Conservation (phyloP, 1,284 basidiomycete species). For the Naganishia cerealis region DNA sequence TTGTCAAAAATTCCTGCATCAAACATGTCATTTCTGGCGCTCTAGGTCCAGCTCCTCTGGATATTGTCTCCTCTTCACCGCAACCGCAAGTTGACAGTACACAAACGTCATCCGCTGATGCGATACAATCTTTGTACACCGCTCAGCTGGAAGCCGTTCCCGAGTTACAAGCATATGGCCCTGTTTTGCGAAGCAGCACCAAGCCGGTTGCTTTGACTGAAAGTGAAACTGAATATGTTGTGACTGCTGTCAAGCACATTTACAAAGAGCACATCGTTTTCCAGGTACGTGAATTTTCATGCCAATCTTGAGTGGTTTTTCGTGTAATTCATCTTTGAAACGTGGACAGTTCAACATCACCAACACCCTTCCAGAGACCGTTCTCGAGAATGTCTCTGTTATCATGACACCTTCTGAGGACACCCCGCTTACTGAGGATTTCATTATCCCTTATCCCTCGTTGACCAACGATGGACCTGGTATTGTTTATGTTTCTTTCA, state of each 20-base stretch:
- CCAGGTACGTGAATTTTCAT: constrained; percentile 63
- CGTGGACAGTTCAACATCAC: constrained; percentile 83
- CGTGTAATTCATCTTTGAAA: not conserved
- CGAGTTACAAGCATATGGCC: constrained; percentile 81
- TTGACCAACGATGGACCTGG: constrained; percentile 73
- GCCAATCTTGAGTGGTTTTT: constrained; percentile 26
- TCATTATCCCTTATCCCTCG: constrained; percentile 81
- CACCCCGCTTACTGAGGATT: constrained; percentile 81
- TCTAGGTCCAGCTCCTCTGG: constrained; percentile 75
- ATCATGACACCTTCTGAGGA: constrained; percentile 80
- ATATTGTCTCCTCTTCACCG: constrained; percentile 64
- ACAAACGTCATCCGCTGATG: constrained; percentile 70
- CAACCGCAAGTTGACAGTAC: constrained; percentile 63
- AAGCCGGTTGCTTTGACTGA: constrained; percentile 87
- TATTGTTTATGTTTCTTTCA: constrained; percentile 90
- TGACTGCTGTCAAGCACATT: constrained; percentile 92
- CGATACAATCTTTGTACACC: constrained; percentile 80
- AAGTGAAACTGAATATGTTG: constrained; percentile 96
- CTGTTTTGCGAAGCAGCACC: constrained; percentile 80
- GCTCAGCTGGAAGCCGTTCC: constrained; percentile 82
- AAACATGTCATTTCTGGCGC: constrained; percentile 28
- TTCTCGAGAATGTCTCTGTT: constrained; percentile 93
- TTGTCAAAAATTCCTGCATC: constrained; percentile 1
- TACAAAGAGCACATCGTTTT: constrained; percentile 95
- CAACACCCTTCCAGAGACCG: constrained; percentile 97